These are phyloP conservation scores for Tylopilus plumbeoviolaceoides DNA, from an alignment of 768 basidiomycete species.

Conservation along the genomic window DNA sequence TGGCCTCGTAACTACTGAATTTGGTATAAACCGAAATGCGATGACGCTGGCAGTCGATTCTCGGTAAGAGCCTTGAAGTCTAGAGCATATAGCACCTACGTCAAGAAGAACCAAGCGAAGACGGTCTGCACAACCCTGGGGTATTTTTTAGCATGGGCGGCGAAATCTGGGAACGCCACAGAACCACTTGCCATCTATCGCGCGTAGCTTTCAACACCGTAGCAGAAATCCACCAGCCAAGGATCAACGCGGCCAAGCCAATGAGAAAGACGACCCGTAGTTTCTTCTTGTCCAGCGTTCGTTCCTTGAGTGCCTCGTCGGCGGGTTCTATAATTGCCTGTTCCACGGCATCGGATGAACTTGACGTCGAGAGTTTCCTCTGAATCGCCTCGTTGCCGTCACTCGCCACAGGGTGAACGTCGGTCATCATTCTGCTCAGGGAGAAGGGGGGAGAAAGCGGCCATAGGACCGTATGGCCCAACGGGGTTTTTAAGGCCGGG, in stretches of 20 bases:
- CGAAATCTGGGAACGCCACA: background rate
- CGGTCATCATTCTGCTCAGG: constrained; percentile 16
- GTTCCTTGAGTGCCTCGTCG: background rate
- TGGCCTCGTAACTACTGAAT: constrained; percentile 64
- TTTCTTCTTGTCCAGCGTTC: constrained; percentile 15
- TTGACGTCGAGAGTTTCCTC: constrained; percentile 18
- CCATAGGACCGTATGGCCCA: constrained; percentile 1
- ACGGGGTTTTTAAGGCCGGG: background rate
- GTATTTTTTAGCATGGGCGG: background rate
- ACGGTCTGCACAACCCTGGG: constrained; percentile 74
- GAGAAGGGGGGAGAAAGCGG: constrained; percentile 3
- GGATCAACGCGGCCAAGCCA: constrained; percentile 54
- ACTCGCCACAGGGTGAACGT: constrained; percentile 1
- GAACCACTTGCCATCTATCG: constrained; percentile 57
- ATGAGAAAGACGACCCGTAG: constrained; percentile 45
- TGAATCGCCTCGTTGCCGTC: constrained; percentile 10
- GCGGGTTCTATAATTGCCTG: constrained; percentile 20
- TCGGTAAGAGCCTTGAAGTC: background rate
- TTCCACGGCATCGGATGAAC: constrained; percentile 11
- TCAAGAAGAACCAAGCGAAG: constrained; percentile 79
- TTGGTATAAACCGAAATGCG: constrained; percentile 82
- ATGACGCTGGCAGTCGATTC: constrained; percentile 47
- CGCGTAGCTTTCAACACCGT: constrained; percentile 66
- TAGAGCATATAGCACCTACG: constrained; percentile 38
- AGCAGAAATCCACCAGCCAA: constrained; percentile 85